These are phyloP conservation scores for Cryptosporidium parvum DNA, from an alignment of 169 alveolate species.

Conservation along the genomic window DNA sequence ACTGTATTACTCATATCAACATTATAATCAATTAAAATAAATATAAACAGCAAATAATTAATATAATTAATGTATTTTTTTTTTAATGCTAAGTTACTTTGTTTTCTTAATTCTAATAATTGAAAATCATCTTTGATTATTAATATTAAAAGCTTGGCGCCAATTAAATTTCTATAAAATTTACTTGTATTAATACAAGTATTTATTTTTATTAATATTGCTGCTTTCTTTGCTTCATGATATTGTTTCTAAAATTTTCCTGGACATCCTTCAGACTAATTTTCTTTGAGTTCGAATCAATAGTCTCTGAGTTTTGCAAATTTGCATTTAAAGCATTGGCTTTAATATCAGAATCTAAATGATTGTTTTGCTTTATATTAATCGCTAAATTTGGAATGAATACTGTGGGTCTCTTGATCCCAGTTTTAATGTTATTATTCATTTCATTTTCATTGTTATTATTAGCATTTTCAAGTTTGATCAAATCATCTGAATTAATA, in stretches of 20 bases:
- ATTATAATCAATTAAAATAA: background rate
- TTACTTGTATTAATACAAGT: background rate
- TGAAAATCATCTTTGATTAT: background rate
- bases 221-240: constrained; percentile 32
- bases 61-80: background rate
- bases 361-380: background rate
- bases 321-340: background rate
- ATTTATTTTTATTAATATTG: background rate
- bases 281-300: background rate
- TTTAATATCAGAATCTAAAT: background rate
- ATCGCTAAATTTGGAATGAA: constrained; percentile 26
- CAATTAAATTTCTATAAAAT: background rate
- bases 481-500: background rate
- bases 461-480: background rate
- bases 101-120: background rate
- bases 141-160: background rate
- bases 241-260: constrained; percentile 53
- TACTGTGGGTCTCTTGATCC: constrained; percentile 64
- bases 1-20: background rate
- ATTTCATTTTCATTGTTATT: background rate
- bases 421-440: constrained; percentile 11
- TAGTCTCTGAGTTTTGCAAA: background rate
- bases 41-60: background rate
- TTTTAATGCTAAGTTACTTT: background rate
- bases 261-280: constrained; percentile 49